Base-by-base conservation (phyloP, 352 stramenopile species). In the Globisporangium lucens region DNA sequence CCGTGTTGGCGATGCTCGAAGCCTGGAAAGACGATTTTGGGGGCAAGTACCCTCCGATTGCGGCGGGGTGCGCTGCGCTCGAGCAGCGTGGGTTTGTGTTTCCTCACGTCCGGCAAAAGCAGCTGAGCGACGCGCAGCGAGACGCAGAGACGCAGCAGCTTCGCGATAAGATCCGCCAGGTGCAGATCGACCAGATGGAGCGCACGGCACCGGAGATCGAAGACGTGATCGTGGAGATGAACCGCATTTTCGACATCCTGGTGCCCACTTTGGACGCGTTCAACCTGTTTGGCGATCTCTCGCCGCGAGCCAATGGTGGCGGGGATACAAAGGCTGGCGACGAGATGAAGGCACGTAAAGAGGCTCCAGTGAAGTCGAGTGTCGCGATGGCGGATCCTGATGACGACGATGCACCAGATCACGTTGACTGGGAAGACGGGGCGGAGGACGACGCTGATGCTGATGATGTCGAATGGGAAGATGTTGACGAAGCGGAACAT, bases 181-280 rank as follows among this genome's bases (percentile, higher is more conserved):
- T 56, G 30, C 72, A 78, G 22, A 70, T 73, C 47, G 27, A 71
- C 27, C 55, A 68, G 12, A 90, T 93, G 79, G 69, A 55, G 8
- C 67, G 64, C 24, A 66, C 74, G 47, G 71, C 83, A 20, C 76
- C 80, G 0, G 85, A 93, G 65, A 91, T 93, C 71, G 83, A 91
- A 69, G 70, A 77, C 17, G 72, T 85, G 60, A 63, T 93, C 2
- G 60, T 76, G 22, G 85, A 91, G 67, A 90, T 91, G 85, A 76
- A 93, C 65, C 76, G 74, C n/a, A 77, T 87, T 38, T 91, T 90
- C 63, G 78, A 89, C 69, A 89, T 93, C 38, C 65, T 93, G 6
- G 77, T 93, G 29, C 85, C 85, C 38, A 93, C 82, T 20, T 58
- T 93, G 15, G 85, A 93, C 47, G 74, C 78, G 8, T 93, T 93